A percentile compares a stretch with the other conserved stretches of the same genome.
phyloP scores from a whole-genome alignment of 2,329 filamentous ascomycete species.

The Penicillium sp. region DNA sequence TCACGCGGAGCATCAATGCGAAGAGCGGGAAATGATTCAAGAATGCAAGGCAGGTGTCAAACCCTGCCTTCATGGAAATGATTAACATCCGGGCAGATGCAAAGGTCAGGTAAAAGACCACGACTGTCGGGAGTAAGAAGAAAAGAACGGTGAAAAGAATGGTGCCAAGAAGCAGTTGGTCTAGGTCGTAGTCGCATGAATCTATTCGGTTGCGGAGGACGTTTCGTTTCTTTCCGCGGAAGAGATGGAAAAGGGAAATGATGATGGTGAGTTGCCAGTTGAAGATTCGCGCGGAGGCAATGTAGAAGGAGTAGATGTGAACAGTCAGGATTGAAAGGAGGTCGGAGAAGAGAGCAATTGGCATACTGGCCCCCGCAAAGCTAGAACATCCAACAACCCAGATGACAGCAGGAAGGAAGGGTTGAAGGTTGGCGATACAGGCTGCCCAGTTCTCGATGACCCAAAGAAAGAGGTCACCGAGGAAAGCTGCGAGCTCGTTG shows the following conservation, averaged over 20 bases:
- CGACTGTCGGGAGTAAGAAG: conserved; percentile 90
- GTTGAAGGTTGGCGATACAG: conserved; percentile 75
- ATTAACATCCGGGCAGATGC: conserved; percentile 92
- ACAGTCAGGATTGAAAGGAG: conserved; percentile 87
- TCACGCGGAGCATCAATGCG: conserved; percentile 91
- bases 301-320: conserved; percentile 97
- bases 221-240: conserved; percentile 97
- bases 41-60: conserved; percentile 90
- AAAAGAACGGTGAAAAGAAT: conserved; percentile 95
- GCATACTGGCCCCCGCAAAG: conserved; percentile 95
- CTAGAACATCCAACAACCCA: conserved; percentile 92
- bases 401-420: conserved; percentile 80
- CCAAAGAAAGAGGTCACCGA: conserved; percentile 95
- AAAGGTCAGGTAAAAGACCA: conserved; percentile 97
- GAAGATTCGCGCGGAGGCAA: conserved; percentile 94
- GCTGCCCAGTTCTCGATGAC: conserved; percentile 98
- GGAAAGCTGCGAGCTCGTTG: conserved; percentile 86
- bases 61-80: conserved; percentile 84
- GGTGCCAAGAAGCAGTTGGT: conserved; percentile 92
- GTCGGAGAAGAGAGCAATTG: conserved; percentile 93
- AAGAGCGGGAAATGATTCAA: conserved; percentile 98
- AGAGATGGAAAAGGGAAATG: conserved; percentile 96
- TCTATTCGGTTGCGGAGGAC: conserved; percentile 96
- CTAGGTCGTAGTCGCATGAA: conserved; percentile 96
- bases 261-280: conserved; percentile 98